These are phyloP conservation scores for Solanum chiquidenum DNA, from an alignment of 257 asterid genomes.

Conservation along the genomic window DNA sequence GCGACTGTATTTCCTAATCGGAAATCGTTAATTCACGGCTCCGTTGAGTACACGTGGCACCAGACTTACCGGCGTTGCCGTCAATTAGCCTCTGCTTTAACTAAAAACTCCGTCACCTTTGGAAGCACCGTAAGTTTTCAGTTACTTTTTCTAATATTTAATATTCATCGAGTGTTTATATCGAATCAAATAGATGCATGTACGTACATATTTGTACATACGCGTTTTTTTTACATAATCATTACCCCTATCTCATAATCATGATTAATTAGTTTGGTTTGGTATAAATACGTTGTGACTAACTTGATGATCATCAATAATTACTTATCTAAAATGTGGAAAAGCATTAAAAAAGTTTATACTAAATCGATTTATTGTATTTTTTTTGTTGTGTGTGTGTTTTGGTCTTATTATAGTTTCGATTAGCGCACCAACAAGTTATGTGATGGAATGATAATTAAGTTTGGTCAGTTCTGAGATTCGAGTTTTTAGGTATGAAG, in stretches of 20 bases:
- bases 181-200: background rate
- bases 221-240: too few relatives aligned
- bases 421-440: too few relatives aligned
- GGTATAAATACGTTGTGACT: background rate
- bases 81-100: slow-evolving; percentile 82
- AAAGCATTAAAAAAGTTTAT: background rate
- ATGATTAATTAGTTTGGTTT: background rate
- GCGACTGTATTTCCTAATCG: slow-evolving; percentile 72
- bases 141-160: too few relatives aligned
- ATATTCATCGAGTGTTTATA: accelerated
- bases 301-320: background rate
- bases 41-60: slow-evolving; percentile 62
- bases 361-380: background rate
- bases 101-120: slow-evolving; percentile 40
- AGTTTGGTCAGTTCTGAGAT: too few relatives aligned
- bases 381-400: background rate
- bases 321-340: background rate
- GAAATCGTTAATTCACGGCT: slow-evolving; percentile 61
- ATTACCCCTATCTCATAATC: background rate
- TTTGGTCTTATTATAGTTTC: background rate
- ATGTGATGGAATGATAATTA: background rate
- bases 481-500: background rate
- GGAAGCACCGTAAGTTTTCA: slow-evolving; percentile 54
- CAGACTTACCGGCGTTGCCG: slow-evolving; percentile 89
- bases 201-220: background rate